Percentiles rank a stretch among this genome's conserved stretches.
These are phyloP conservation scores for Phaffomyces opuntiae DNA, from an alignment of 805 yeast genomes.

Conservation along the genomic window DNA sequence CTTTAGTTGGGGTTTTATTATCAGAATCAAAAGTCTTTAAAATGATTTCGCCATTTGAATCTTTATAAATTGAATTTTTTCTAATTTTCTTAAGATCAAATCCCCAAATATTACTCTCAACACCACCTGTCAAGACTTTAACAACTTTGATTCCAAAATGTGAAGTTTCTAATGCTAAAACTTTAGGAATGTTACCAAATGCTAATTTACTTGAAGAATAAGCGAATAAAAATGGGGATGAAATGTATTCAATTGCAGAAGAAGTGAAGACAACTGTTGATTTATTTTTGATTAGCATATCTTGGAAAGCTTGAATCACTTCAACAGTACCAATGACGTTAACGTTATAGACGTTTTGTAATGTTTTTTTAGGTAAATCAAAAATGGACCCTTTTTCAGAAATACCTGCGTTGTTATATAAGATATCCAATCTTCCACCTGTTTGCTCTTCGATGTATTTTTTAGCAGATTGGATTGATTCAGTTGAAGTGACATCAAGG, in stretches of 20 bases:
- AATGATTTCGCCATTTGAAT: constrained; percentile 1
- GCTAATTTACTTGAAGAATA: constrained; percentile 36
- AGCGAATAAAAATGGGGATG: constrained; percentile 28
- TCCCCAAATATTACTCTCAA: constrained; percentile 27
- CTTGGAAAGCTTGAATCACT: constrained; percentile 28
- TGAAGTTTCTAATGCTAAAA: constrained; percentile 29
- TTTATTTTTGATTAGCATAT: constrained; percentile 25
- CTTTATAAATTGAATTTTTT: constrained; percentile 11
- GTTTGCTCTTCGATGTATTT: constrained; percentile 21
- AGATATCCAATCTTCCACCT: constrained; percentile 29
- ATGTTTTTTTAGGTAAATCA: constrained; percentile 25
- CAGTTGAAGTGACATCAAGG: constrained; percentile 30
- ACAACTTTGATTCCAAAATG: constrained; percentile 34
- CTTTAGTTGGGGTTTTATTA: constrained; percentile 24
- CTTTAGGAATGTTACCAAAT: constrained; percentile 29
- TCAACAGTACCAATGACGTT: constrained; percentile 35
- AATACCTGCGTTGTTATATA: constrained; percentile 37
- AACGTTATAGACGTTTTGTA: constrained; percentile 23
- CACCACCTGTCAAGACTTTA: constrained; percentile 34
- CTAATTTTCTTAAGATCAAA: constrained; percentile 1
- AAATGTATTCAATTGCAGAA: constrained; percentile 27
- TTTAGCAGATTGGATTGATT: constrained; percentile 23
- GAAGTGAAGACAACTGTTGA: constrained; percentile 34
- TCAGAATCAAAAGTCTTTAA: not conserved
- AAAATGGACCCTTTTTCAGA: constrained; percentile 22